Evolutionary conservation across 257 asterid species (phyloP), one percentile per base, ranked within the genome.

Genomic region (Salvia miltiorrhiza): DNA sequence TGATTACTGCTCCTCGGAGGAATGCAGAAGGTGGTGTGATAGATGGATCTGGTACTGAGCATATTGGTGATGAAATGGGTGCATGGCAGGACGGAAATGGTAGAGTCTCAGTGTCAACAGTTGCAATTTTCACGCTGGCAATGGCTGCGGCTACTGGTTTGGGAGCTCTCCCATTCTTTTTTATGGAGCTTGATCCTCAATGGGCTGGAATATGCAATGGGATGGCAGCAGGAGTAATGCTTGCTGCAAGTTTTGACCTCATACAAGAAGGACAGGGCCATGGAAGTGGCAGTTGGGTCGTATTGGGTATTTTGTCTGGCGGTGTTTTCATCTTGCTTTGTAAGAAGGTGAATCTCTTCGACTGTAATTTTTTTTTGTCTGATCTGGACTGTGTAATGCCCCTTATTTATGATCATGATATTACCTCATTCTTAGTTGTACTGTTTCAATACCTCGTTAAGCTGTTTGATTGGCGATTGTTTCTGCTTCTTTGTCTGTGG

Each of bases 141-240:
- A 94, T 94, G 99, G 99, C 99, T 76, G 97, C 93, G 32, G 97
- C 99, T 35, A 89, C 96, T 73, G 99, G 99, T 78, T 87, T 94
- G 79, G 99, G 99, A 67, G 95, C 99, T 32, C 53, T 91, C 50
- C 99, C 99, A 16, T 94, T 94, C 83, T 94, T 94, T 78, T 94
- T 94, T 73, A 87, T 94, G 74, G 97, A 91, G 86, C 95, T 94
- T 49, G 97, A 94, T 82, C 84, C 99, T 57, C 96, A 94, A 40
- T 91, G 96, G 99, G 89, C 96, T 35, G 99, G 99, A 61, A 78
- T 94, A 70, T 94, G 99, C 87, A 94, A 94, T n/a, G 99, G 99
- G 58, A 91, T 91, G 90, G 99, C 99, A 60, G 96, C 95, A 32
- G 99, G 99, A 62, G 99, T 94, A 50, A 94, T 94, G 99, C 74